phyloP scores from a whole-genome alignment of 1,284 basidiomycete genomes.

The Cryptococcus hybrid region DNA sequence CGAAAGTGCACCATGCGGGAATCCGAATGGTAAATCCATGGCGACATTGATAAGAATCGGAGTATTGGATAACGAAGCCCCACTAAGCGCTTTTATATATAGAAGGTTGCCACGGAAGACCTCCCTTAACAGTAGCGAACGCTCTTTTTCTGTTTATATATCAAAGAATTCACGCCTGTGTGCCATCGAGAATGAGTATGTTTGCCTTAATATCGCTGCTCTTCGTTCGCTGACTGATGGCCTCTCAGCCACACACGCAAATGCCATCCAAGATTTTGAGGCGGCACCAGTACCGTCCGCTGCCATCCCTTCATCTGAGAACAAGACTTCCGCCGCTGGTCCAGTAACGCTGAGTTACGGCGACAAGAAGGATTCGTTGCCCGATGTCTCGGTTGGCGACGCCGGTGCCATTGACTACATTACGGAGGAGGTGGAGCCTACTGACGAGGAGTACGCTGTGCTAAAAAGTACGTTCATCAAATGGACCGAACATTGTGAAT shows the following conservation, averaged over 20 bases:
- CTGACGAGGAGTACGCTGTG: constrained; percentile 54
- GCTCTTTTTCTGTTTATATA: neutral
- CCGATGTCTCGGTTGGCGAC: constrained; percentile 15
- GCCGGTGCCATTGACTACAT: constrained; percentile 32
- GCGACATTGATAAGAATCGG: neutral
- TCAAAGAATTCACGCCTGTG: neutral
- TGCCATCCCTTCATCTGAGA: constrained; percentile 18
- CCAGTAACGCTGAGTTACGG: neutral
- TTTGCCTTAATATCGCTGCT: neutral
- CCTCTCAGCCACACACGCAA: constrained; percentile 12
- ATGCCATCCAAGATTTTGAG: constrained; percentile 26
- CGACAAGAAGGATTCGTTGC: constrained; percentile 10
- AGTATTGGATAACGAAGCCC: neutral
- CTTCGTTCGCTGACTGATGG: neutral
- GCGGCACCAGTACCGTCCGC: constrained; percentile 26
- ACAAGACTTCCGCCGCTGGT: neutral
- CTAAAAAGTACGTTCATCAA: constrained; percentile 20
- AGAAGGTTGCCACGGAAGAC: neutral
- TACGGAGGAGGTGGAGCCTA: constrained; percentile 61
- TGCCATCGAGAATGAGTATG: constrained; percentile 12
- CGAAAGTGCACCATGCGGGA: neutral
- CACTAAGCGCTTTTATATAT: neutral
- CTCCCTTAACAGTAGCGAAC: neutral
- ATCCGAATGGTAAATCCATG: neutral
- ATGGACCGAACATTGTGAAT: neutral